Conservation (phyloP, 805 yeast species). For the Kluyveromyces siamensis region DNA sequence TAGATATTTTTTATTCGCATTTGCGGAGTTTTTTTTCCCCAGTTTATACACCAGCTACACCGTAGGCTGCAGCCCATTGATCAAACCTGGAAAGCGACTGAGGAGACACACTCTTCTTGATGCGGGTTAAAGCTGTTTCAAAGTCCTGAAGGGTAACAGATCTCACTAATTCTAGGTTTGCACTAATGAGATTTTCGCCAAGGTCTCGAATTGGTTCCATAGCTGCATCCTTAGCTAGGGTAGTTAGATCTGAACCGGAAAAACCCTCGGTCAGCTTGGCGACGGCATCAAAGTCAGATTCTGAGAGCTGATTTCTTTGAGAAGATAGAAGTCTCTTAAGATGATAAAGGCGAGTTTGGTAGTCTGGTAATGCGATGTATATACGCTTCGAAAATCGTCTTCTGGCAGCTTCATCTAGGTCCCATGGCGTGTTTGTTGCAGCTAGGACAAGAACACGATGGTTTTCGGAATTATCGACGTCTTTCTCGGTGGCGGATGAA, state of each 20-base stretch:
- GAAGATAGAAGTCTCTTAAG: conserved; percentile 56
- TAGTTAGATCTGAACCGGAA: conserved; percentile 89
- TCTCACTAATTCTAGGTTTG: conserved; percentile 68
- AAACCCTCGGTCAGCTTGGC: conserved; percentile 70
- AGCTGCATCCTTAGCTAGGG: conserved; percentile 93
- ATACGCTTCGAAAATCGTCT: conserved; percentile 88
- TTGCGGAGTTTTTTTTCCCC: neutral
- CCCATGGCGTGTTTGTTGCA: conserved; percentile 96
- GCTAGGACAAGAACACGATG: conserved; percentile 82
- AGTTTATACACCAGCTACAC: conserved; percentile 80
- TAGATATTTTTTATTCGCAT: neutral
- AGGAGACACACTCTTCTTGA: conserved; percentile 80
- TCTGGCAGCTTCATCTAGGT: conserved; percentile 94
- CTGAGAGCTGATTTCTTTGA: conserved; percentile 60
- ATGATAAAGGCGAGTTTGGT: conserved; percentile 70
- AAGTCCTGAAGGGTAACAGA: conserved; percentile 74
- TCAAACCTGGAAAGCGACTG: conserved; percentile 75
- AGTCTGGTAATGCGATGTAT: conserved; percentile 90
- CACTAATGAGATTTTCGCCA: conserved; percentile 71
- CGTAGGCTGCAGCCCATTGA: conserved; percentile 81
- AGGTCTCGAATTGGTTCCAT: conserved; percentile 92
- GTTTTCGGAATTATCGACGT: conserved; percentile 30
- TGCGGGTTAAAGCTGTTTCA: conserved; percentile 59
- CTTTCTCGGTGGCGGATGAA: conserved; percentile 66
- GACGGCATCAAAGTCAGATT: conserved; percentile 51